Conservation (phyloP, 176 grass and related monocot species). For the Cenchrus fungigraminus region DNA sequence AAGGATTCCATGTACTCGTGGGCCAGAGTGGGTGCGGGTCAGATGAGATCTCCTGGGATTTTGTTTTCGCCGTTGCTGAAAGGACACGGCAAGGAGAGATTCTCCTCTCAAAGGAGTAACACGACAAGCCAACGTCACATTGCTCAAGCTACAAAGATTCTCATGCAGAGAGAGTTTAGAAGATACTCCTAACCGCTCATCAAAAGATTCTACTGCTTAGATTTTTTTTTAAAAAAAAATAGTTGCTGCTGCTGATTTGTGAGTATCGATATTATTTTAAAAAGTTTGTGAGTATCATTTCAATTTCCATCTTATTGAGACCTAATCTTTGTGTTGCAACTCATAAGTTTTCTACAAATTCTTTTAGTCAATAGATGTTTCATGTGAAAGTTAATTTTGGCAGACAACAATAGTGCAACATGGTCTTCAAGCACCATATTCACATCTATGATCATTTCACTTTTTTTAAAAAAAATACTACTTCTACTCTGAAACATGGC, state of each 20-base stretch:
- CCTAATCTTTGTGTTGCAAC: too few species aligned
- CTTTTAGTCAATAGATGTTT: not conserved
- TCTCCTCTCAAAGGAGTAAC: slow-evolving; percentile 9
- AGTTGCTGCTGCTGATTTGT: too few species aligned
- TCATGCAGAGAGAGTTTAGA: not conserved
- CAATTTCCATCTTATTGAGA: too few species aligned
- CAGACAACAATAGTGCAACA: not conserved
- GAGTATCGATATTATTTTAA: too few species aligned
- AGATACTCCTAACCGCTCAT: not conserved
- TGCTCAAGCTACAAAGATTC: slow-evolving; percentile 28
- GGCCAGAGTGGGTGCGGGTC: not conserved
- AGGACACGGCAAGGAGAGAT: slow-evolving; percentile 46
- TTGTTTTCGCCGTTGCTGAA: slow-evolving; percentile 26
- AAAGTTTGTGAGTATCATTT: too few species aligned
- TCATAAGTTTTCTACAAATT: not conserved
- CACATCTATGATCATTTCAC: not conserved
- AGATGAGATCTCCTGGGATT: slow-evolving; percentile 23
- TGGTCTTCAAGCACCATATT: not conserved
- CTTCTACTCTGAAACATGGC: not conserved
- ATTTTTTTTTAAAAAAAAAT: not conserved
- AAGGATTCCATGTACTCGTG: slow-evolving; percentile 41
- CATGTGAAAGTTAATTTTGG: not conserved
- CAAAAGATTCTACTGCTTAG: slow-evolving; percentile 3
- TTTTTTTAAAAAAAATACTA: not conserved
- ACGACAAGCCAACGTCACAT: slow-evolving; percentile 31